Conservation (phyloP, 2,329 filamentous ascomycete genomes). For the Monosporascus sp. region DNA sequence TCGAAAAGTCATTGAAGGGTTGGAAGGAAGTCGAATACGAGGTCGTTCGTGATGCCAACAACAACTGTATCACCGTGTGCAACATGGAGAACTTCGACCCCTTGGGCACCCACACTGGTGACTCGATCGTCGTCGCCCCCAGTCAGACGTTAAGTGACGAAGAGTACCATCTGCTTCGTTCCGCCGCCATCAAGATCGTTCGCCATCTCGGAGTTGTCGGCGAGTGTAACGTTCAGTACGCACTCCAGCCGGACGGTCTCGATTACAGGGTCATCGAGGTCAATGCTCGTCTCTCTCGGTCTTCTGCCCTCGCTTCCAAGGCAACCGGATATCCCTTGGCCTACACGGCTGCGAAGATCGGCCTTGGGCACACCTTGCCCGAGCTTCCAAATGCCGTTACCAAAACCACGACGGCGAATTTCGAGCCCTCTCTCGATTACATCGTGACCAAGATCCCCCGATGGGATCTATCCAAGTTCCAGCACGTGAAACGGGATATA, state of each 20-base stretch:
- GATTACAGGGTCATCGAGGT: conserved; percentile 99
- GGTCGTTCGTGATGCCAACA: conserved; percentile 91
- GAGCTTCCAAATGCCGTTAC: conserved; percentile 97
- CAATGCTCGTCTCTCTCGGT: conserved; percentile 96
- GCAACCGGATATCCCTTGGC: conserved; percentile 95
- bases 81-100: conserved; percentile 99
- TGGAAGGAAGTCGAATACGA: conserved; percentile 99
- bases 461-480: conserved; percentile 98
- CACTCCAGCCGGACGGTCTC: conserved; percentile 89
- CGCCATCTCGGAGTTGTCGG: conserved; percentile 94
- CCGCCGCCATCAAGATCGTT: conserved; percentile 96
- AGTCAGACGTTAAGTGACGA: conserved; percentile 96
- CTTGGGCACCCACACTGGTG: conserved; percentile 93
- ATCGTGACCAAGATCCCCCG: conserved; percentile 98
- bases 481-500: conserved; percentile 96
- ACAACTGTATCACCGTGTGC: conserved; percentile 99
- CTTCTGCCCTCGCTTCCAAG: conserved; percentile 94
- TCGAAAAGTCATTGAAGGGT: conserved; percentile 97
- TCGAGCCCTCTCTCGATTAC: conserved; percentile 95
- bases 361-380: conserved; percentile 88
- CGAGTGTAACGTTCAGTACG: conserved; percentile 98
- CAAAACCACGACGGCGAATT: conserved; percentile 97
- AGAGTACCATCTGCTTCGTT: conserved; percentile 99
- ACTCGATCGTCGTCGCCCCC: conserved; percentile 96
- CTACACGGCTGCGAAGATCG: conserved; percentile 97